Base-by-base conservation (phyloP, 768 basidiomycete species). In the Boletus huronensis region DNA sequence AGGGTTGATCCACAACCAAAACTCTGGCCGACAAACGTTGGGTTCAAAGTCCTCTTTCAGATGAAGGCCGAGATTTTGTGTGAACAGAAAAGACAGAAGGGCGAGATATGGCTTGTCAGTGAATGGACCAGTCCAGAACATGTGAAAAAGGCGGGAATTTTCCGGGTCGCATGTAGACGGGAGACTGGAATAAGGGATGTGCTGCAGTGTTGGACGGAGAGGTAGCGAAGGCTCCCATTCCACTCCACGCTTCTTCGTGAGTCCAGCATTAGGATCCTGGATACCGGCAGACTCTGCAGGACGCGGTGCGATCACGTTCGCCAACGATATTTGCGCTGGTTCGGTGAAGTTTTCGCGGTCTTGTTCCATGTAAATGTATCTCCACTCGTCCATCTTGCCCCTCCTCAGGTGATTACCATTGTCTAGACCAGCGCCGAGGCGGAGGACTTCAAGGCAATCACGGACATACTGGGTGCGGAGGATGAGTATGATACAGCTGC, bases 41-140 rank as follows among this genome's bases (percentile, higher is more conserved):
- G 67, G 57, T 7, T 75, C 74, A 0, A 58, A 48, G n/a, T 69
- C 73, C 49, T 83, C 75, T 49, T 81, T 76, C 23, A 83, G 69
- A 62, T 96, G 86, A 25, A 99, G 77, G 14, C 88, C 92, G 16
- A 89, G 82, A 66, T 97, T 97, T 70, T 99, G 97, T 3, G 96
- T 97, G 75, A 86, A 98, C 34, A 98, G 80, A 79, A 93, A 99
- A 17, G 94, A 97, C 23, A 96, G 77, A 42, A 98, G 78, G 1
- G 96, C 93, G 55, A 93, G 83, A 77, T 99, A 98, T 3, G 97
- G 97, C 70, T 98, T 98, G 77, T 99, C 97, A 9, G 94, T 97
- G 77, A 99, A 98, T 1, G 93, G 87, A 0, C 97, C 96, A 2
- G 95, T 91, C 96, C 97, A 98, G 77, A 97, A 99, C 87, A 98